Evolutionary conservation across 345 rosid species (phyloP), one percentile per base, ranked within the genome.

Genomic region (Boechera divaricarpa): DNA sequence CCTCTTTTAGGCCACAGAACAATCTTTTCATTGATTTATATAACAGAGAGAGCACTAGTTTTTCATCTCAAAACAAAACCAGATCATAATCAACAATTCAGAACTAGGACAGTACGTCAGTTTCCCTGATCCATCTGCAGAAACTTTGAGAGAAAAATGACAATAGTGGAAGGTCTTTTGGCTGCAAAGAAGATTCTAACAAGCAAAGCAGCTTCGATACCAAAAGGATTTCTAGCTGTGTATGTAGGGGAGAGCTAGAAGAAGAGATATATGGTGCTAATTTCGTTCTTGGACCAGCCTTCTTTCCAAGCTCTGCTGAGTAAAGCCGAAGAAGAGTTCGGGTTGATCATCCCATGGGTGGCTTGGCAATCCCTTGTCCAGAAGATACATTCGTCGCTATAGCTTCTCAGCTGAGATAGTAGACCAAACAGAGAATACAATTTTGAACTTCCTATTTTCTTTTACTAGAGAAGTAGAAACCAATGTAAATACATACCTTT

Each of bases 321-420:
- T 45, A 75, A 61, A 61, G 78, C 83, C 3, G 93, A 81, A 59
- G 87, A 88, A 71, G 89, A 84, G 68, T 80, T 78, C 1, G 79
- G 87, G 3, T 78, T 16, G 63, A 84, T 55, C 87, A 84, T 82
- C 84, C 85, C n/a, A 84, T 55, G 71, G 88, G 86, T 1, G 84
- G 79, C 35, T 69, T 85, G 13, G 85, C 79, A 31, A 77, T 88
- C 66, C 90, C 87, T 7, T 82, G 89, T 74, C 39, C 68, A 4
- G 83, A 84, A 70, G 81, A 85, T 5, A 71, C 68, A 2, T 87
- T 84, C 59, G 0, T 80, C 26, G 29, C 58, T 48, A 18, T 51
- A 33, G 21, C 69, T 29, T 45, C 69, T 29, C 15, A 45, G 55
- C 72, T 67, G 13, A 13, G 51, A 68, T 1, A 60, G 65, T 12